These are phyloP conservation scores for Clonostachys byssicola DNA, from an alignment of 2,329 filamentous ascomycete species.

Conservation along the genomic window DNA sequence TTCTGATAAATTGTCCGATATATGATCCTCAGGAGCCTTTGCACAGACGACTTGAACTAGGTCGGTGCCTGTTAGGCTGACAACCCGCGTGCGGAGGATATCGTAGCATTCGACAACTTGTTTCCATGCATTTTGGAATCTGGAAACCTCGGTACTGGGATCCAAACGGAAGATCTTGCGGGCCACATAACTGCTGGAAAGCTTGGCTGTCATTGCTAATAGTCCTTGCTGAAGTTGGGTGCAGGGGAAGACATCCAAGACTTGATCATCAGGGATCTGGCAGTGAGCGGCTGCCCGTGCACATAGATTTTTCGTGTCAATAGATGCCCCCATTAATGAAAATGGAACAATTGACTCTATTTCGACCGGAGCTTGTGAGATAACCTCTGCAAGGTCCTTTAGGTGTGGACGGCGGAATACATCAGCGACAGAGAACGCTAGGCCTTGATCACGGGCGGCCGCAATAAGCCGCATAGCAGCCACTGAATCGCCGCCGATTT, in stretches of 20 bases:
- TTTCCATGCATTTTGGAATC: not conserved
- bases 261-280: not conserved
- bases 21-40: conserved; percentile 20
- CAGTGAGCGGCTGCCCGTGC: conserved; percentile 8
- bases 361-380: not conserved
- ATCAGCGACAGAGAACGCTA: conserved; percentile 36
- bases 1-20: conserved; percentile 19
- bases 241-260: conserved; percentile 1
- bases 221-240: conserved; percentile 4
- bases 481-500: conserved; percentile 45
- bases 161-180: not conserved
- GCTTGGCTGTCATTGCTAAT: not conserved
- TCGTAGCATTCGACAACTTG: not conserved
- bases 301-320: not conserved
- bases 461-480: conserved; percentile 46
- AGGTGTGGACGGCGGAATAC: conserved; percentile 39
- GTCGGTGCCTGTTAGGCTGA: conserved; percentile 12
- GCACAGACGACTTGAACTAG: conserved; percentile 34
- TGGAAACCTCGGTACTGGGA: not conserved
- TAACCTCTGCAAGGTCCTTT: conserved; percentile 15
- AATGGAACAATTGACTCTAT: not conserved
- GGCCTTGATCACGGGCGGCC: conserved; percentile 29
- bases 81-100: not conserved
- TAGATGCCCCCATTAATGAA: not conserved
- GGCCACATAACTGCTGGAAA: not conserved